Evolutionary conservation across 2,329 filamentous ascomycete genomes (phyloP), one percentile per base, ranked within the genome.

Genomic region (Microcera coccophila): DNA sequence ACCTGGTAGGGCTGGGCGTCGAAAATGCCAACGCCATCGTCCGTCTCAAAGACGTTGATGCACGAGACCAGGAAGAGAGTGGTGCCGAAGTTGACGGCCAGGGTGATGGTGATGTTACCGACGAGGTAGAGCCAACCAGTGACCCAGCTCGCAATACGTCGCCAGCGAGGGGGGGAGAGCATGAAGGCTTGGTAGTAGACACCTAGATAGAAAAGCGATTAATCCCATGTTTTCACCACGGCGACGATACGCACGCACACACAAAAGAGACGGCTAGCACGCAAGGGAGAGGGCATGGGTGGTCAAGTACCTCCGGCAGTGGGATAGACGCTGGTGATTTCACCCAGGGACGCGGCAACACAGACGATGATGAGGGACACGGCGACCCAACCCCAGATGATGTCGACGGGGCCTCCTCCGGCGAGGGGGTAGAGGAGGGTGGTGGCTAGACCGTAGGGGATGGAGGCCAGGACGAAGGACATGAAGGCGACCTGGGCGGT

Each of bases 81-180:
- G 3, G 86, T 88, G 5, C 84, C 86, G 56, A 89, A 90, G 69
- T 87, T 87, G 60, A 89, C 85, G n/a, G 84, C 78, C n/a, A 89
- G 72, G 0, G 85, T 89, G 54, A 90, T 90, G 52, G 84, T 88
- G 62, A 89, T 84, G 67, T 90, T 90, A 45, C 87, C 87, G 39
- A 88, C 81, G 15, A 87, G 77, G 60, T 86, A 90, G 17, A 84
- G 71, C 85, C 85, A 90, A 47, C 85, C 85, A 52, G 81, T 85
- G 47, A 86, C 78, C 79, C 82, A 89, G 22, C 81, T 81, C 14
- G 82, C 72, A 14, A 85, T 67, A 32, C 75, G 77, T 40, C 84
- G 80, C 67, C 78, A 84, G 14, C 63, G 64, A 19, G 74, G 62
- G 15, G 82, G 74, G 0, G 84, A 75, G 12, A 90, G 76, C 79